phyloP scores from a whole-genome alignment of 1,139 yeast genomes.

The Yamadazyma epiphylla region DNA sequence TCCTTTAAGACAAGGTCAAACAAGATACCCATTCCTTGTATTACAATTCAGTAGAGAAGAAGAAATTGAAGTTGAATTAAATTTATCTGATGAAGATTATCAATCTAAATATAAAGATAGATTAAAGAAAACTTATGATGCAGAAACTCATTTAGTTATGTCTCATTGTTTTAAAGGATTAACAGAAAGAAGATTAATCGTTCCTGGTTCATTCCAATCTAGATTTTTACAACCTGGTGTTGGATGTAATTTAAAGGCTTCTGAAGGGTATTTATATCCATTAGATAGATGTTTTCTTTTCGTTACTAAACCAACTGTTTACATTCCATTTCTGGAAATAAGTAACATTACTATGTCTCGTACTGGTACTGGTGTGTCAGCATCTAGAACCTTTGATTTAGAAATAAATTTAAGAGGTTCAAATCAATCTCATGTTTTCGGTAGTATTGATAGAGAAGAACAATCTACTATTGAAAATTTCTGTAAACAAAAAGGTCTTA shows the following conservation, averaged over 20 bases:
- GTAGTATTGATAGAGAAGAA: slow-evolving; percentile 87
- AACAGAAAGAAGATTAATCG: slow-evolving; percentile 78
- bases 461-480: slow-evolving; percentile 74
- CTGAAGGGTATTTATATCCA: slow-evolving; percentile 90
- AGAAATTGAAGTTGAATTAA: slow-evolving; percentile 86
- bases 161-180: slow-evolving; percentile 88
- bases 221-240: slow-evolving; percentile 77
- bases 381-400: slow-evolving; percentile 90
- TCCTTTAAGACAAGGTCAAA: slow-evolving; percentile 87
- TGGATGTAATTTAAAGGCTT: slow-evolving; percentile 88
- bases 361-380: slow-evolving; percentile 74
- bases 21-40: slow-evolving; percentile 89
- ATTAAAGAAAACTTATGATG: slow-evolving; percentile 74
- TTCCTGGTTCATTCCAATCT: slow-evolving; percentile 83
- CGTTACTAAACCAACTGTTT: slow-evolving; percentile 90
- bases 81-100: slow-evolving; percentile 79
- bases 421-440: slow-evolving; percentile 74
- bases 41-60: slow-evolving; percentile 88
- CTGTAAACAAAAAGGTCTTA: slow-evolving; percentile 72
- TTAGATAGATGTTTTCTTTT: slow-evolving; percentile 87
- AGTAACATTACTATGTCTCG: slow-evolving; percentile 78
- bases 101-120: slow-evolving; percentile 73
- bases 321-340: slow-evolving; percentile 83
- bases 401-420: slow-evolving; percentile 69
- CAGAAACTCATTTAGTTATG: slow-evolving; percentile 80